These are phyloP conservation scores for Trametes sanguinea DNA, from an alignment of 768 basidiomycete species.

Conservation along the genomic window DNA sequence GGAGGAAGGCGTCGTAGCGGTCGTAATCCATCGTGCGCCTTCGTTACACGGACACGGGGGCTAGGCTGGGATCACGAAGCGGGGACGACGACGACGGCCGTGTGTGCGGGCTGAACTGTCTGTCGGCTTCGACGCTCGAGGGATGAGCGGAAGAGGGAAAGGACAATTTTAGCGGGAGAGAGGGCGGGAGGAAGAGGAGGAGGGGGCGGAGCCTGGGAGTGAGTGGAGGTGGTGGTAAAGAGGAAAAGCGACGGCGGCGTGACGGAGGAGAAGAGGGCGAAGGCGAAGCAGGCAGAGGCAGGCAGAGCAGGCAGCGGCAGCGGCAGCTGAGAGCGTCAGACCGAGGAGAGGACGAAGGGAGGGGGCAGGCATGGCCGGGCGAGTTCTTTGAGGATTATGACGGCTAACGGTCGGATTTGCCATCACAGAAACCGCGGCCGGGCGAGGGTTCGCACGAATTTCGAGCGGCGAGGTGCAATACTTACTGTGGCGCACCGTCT, in stretches of 20 bases:
- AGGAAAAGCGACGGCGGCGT: slow-evolving; percentile 12
- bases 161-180: slow-evolving; percentile 9
- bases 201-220: slow-evolving; percentile 1
- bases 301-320: not conserved
- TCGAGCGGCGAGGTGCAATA: not conserved
- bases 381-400: too few relatives aligned
- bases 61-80: not conserved
- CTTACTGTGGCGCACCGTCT: too few relatives aligned
- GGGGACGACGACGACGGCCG: not conserved
- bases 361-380: too few relatives aligned
- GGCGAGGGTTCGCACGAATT: slow-evolving; percentile 2
- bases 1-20: slow-evolving; percentile 45
- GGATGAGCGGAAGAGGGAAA: not conserved
- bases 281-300: slow-evolving; percentile 1
- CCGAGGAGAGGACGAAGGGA: not conserved
- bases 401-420: not conserved
- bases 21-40: slow-evolving; percentile 38
- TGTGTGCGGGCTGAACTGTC: not conserved
- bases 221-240: slow-evolving; percentile 16
- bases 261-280: slow-evolving; percentile 16
- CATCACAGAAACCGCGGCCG: not conserved
- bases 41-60: slow-evolving; percentile 5
- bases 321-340: not conserved
- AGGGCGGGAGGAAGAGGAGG: slow-evolving; percentile 5
- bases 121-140: slow-evolving; percentile 4